Conservation (phyloP, 1,284 basidiomycete species). For the Ceratobasidium sp. region DNA sequence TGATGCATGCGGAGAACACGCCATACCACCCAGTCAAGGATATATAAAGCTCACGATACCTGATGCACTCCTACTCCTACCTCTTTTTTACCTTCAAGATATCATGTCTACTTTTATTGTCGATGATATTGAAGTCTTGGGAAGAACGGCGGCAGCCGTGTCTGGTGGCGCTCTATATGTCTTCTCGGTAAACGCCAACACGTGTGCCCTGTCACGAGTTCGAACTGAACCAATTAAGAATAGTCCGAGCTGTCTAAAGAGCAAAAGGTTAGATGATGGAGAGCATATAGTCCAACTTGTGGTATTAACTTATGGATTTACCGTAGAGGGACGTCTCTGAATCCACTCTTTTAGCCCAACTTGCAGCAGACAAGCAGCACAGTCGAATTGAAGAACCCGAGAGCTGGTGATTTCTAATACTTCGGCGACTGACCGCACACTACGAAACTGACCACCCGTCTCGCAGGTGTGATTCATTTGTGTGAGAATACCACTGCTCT, state of each 20-base stretch:
- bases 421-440: not conserved
- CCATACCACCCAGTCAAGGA: not conserved
- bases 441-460: too few relatives aligned
- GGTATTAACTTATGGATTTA: not conserved
- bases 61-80: too few relatives aligned
- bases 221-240: not conserved
- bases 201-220: not conserved
- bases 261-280: not conserved
- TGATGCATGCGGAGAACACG: not conserved
- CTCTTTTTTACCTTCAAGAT: too few relatives aligned
- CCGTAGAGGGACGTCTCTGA: not conserved
- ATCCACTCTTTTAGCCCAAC: not conserved
- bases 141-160: not conserved
- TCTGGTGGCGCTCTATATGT: not conserved
- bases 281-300: not conserved
- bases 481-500: too few relatives aligned
- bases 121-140: not conserved
- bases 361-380: not conserved
- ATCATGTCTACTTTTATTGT: not conserved
- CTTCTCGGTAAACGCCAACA: not conserved
- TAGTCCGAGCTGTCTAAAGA: not conserved
- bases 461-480: not conserved
- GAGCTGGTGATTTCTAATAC: not conserved
- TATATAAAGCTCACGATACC: too few relatives aligned
- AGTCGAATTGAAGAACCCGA: not conserved